A percentile compares a stretch with the other conserved stretches of the same genome.
Evolutionary conservation across 2,329 filamentous ascomycete species (phyloP).

Genomic region (Nemania serpens): DNA sequence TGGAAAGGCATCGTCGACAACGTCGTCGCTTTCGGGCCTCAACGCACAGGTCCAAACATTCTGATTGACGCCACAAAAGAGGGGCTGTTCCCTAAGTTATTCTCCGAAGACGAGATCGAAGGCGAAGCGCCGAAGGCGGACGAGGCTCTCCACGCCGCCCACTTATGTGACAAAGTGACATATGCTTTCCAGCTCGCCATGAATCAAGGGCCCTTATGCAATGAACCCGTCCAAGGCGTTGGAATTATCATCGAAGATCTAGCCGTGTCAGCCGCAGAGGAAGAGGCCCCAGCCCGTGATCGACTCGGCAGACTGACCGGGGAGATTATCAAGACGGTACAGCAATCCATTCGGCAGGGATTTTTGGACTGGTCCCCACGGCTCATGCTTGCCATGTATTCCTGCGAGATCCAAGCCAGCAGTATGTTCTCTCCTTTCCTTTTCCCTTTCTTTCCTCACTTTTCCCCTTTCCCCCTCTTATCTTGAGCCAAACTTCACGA

Average conservation of each 20-base stretch:
- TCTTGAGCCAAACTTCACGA: background rate
- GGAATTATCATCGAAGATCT: slow-evolving; percentile 89
- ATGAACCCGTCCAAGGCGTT: slow-evolving; percentile 90
- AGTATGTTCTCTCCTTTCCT: slow-evolving; percentile 54
- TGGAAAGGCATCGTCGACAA: slow-evolving; percentile 80
- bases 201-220: slow-evolving; percentile 85
- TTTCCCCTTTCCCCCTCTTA: background rate
- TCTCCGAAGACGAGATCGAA: slow-evolving; percentile 45
- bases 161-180: slow-evolving; percentile 86
- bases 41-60: slow-evolving; percentile 83
- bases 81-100: slow-evolving; percentile 72
- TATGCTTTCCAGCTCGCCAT: slow-evolving; percentile 95
- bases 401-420: slow-evolving; percentile 93
- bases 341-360: slow-evolving; percentile 78
- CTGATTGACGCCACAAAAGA: slow-evolving; percentile 81
- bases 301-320: slow-evolving; percentile 82
- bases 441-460: background rate
- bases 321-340: slow-evolving; percentile 88
- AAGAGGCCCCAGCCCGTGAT: slow-evolving; percentile 61
- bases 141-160: slow-evolving; percentile 61
- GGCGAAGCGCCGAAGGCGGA: slow-evolving; percentile 47
- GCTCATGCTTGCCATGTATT: slow-evolving; percentile 97
- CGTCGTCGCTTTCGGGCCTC: slow-evolving; percentile 89
- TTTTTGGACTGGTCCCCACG: slow-evolving; percentile 96
- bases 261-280: slow-evolving; percentile 60